phyloP scores from a whole-genome alignment of 495 filamentous ascomycete genomes.

The Penicillium subrubescens region DNA sequence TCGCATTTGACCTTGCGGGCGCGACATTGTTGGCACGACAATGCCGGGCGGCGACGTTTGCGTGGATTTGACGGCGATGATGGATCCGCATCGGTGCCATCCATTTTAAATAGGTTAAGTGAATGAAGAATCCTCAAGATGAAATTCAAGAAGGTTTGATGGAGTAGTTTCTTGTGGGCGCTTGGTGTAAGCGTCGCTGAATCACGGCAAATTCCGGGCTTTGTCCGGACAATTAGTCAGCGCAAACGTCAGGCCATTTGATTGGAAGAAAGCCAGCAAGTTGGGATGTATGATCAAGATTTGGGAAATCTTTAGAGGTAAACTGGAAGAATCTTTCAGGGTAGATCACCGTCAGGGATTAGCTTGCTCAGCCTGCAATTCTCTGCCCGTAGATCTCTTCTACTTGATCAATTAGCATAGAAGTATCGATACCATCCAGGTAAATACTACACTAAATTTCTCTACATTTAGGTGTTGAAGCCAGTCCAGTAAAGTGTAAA shows the following conservation, averaged over 20 bases:
- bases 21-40: slow-evolving; percentile 48
- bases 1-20: slow-evolving; percentile 51
- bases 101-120: background rate
- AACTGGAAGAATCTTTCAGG: too few species aligned
- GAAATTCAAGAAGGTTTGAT: background rate
- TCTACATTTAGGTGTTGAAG: background rate
- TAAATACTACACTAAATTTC: background rate
- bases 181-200: slow-evolving; percentile 6
- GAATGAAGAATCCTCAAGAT: background rate
- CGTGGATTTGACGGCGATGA: slow-evolving; percentile 14
- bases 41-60: slow-evolving; percentile 43
- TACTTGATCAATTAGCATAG: background rate
- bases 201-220: slow-evolving; percentile 14
- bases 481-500: background rate
- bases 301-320: too few species aligned
- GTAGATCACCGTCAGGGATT: too few species aligned
- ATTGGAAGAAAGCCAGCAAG: background rate
- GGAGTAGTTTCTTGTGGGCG: background rate
- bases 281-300: too few species aligned
- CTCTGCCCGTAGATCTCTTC: too few species aligned
- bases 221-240: slow-evolving; percentile 9
- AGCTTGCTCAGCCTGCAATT: too few species aligned
- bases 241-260: background rate
- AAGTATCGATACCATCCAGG: background rate
- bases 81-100: background rate